A percentile compares a stretch with the other conserved stretches of the same genome.
These are phyloP conservation scores for Dimargaris xerosporica DNA, from an alignment of 192 early-diverging fungal genomes.

Conservation along the genomic window DNA sequence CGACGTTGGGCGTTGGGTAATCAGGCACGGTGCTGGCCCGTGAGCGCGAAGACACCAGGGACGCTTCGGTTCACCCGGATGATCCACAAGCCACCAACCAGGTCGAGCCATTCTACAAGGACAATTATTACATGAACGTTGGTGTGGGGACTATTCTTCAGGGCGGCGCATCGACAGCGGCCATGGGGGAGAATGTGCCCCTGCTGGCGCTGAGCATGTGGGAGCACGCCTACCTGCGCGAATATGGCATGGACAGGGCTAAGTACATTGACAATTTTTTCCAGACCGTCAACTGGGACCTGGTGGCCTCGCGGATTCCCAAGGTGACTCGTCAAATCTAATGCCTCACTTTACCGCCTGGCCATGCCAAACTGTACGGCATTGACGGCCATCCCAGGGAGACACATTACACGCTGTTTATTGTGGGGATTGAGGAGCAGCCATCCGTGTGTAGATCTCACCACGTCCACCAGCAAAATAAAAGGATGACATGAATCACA, in stretches of 20 bases:
- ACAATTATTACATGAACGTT: slow-evolving; percentile 8
- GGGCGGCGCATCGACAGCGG: slow-evolving; percentile 9
- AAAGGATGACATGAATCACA: too few relatives aligned
- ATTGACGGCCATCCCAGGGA: too few relatives aligned
- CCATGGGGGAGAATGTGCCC: slow-evolving; percentile 6
- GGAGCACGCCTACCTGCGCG: slow-evolving; percentile 29
- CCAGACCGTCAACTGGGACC: slow-evolving; percentile 28
- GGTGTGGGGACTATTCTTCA: slow-evolving; percentile 17
- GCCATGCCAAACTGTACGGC: too few relatives aligned
- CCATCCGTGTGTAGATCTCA: too few relatives aligned
- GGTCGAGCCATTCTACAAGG: slow-evolving; percentile 1
- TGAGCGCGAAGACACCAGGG: background rate
- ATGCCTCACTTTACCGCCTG: too few relatives aligned
- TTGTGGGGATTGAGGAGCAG: too few relatives aligned
- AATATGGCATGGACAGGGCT: slow-evolving; percentile 25
- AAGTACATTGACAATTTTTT: slow-evolving; percentile 28
- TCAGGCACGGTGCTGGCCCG: slow-evolving; percentile 5
- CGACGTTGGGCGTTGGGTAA: too few relatives aligned
- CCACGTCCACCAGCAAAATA: too few relatives aligned
- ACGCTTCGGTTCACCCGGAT: background rate
- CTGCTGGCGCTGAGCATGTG: slow-evolving; percentile 32
- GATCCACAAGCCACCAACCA: background rate
- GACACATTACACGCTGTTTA: too few relatives aligned
- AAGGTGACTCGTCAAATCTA: slow-evolving; percentile 4
- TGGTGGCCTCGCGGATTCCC: slow-evolving; percentile 24